Evolutionary conservation across 441 rosid genomes (phyloP), one percentile per base, ranked within the genome.

Genomic region (Monsonia emarginata): DNA sequence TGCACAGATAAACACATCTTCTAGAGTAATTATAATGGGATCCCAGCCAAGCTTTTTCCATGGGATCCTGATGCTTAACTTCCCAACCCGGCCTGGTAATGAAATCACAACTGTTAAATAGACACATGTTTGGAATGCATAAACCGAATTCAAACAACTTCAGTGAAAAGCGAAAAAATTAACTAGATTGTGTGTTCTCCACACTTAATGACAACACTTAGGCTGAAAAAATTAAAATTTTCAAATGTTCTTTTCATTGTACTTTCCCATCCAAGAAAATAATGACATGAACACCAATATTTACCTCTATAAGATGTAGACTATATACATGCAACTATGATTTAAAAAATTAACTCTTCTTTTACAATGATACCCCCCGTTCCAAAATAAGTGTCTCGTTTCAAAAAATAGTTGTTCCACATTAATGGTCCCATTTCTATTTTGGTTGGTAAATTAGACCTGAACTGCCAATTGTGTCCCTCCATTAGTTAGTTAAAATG

Each of bases 11-110:
- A 85, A 88, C 11, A 92, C 96, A 79, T 87, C 91, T 78, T 92
- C 96, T 61, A 88, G 71, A 73, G 71, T 77, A 71, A 92, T 85
- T n/a, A 84, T 77, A 30, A 92, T 81, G 34, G 94, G 89, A 18
- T 88, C 90, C 78, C 90, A 75, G 1, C 91, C 95, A 61, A 89
- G 76, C 75, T 82, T 88, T 78, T 80, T 89, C 98, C 98, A 90
- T 22, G 95, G 91, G 69, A 90, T 75, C 71, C 73, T 87, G 68
- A 92, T 85, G 78, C 95, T 89, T 69, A 90, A 77, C 79, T 79
- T 83, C 71, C 96, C 94, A 64, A 88, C 86, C 48, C 86, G 85
- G 21, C 89, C 93, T 85, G 48, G 58, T 25, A 52, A 40, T 66
- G 25, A 25, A 26, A 25, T 25, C 10, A 25, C 13, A 21, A 0